Evolutionary conservation across 2,329 filamentous ascomycete genomes (phyloP).

Genomic region (Diplodia intermedia): DNA sequence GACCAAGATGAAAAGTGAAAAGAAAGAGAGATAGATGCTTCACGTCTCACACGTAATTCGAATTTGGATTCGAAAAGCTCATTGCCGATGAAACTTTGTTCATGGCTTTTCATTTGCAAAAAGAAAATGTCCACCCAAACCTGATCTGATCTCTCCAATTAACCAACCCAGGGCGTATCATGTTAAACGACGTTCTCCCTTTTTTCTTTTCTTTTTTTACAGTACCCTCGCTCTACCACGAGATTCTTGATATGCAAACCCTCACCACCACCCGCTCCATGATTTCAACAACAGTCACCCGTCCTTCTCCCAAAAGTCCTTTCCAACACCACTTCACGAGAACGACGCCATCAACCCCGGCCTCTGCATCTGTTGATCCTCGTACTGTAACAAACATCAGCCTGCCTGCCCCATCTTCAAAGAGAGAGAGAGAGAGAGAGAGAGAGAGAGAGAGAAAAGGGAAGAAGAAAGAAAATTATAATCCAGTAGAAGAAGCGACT

Average conservation of each 20-base stretch:
- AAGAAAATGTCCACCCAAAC: no score
- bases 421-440: no score
- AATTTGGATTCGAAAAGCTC: not conserved
- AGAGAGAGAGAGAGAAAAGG: not conserved
- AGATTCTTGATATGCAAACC: not conserved
- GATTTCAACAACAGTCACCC: not conserved
- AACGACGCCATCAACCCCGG: slow-evolving; percentile 6
- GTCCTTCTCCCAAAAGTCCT: not conserved
- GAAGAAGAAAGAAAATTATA: not conserved
- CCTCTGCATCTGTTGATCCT: slow-evolving; percentile 7
- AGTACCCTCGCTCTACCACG: not conserved
- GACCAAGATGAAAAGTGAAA: not conserved
- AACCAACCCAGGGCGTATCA: not conserved
- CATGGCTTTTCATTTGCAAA: slow-evolving; percentile 9
- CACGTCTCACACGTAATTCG: not conserved
- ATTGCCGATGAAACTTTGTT: not conserved
- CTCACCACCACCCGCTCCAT: not conserved
- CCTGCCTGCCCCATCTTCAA: not conserved
- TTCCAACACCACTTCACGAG: not conserved
- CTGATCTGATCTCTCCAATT: not conserved
- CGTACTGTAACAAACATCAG: not conserved
- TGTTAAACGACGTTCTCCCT: not conserved
- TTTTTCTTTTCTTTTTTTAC: slow-evolving; percentile 12
- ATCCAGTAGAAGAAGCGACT: slow-evolving; percentile 43
- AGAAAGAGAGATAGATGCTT: not conserved